phyloP scores from a whole-genome alignment of 805 yeast genomes.

The Zygosaccharomyces kombuchaensis region DNA sequence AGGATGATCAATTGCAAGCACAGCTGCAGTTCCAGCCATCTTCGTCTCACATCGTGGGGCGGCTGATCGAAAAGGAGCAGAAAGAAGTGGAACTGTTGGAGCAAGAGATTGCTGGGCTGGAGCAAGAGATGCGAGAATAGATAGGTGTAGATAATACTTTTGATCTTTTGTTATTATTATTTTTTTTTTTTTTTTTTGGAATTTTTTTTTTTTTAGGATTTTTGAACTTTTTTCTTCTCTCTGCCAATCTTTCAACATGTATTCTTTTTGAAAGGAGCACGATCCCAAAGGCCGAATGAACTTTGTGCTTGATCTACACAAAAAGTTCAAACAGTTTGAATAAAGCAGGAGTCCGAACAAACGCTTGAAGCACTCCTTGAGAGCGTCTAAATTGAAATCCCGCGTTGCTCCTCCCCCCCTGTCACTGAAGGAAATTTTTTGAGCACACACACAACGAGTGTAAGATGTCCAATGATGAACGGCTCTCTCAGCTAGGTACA shows the following conservation, averaged over 20 bases:
- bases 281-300: not conserved
- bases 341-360: not conserved
- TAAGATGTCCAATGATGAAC: slow-evolving; percentile 28
- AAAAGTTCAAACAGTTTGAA: not conserved
- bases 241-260: not conserved
- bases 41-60: slow-evolving; percentile 31
- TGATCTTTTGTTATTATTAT: not conserved
- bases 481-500: slow-evolving; percentile 39
- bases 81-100: slow-evolving; percentile 44
- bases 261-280: not conserved
- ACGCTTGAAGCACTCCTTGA: not conserved
- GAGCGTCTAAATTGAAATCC: not conserved
- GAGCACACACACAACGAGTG: not conserved
- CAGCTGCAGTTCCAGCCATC: slow-evolving; percentile 11
- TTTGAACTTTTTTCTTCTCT: not conserved
- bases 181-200: not conserved
- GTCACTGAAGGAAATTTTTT: not conserved
- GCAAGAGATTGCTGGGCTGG: slow-evolving; percentile 27
- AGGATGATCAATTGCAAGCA: slow-evolving; percentile 30
- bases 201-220: not conserved
- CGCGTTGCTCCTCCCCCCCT: too few species aligned
- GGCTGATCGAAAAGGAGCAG: slow-evolving; percentile 43
- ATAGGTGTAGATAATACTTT: not conserved
- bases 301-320: not conserved
- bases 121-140: not conserved